Evolutionary conservation across 257 asterid species (phyloP), one percentile per base, ranked within the genome.

Genomic region (Fraxinus cuspidata): DNA sequence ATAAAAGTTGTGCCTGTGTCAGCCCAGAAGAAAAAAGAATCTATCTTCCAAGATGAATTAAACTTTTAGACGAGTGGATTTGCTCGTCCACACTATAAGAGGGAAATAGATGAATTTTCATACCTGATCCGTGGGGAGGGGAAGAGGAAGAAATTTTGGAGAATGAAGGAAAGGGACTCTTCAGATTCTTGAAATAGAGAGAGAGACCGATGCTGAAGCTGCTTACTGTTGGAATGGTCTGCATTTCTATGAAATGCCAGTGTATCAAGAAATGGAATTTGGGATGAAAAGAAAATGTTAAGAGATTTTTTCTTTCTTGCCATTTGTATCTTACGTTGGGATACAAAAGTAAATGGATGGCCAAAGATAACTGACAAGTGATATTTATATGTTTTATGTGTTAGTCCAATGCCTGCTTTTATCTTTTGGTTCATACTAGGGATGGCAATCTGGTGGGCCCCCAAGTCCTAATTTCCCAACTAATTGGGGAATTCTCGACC

Each of bases 41-140:
- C 51, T 13, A 44, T 15, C 51, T 15, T 44, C 18, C 12, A 38
- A 12, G 19, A 9, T 3, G 51, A 44, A 16, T 44, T 12, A 3
- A 44, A 12, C 18, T 44, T 44, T 44, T 44, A 44, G 19, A 44
- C 18, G 1, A 44, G 51, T 15, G 15, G 56, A 47, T 13, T 47
- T 47, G 7, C 56, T 8, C n/a, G n/a, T 47, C 56, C 56, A 15
- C 56, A 15, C 13, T 23, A 58, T 2, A 21, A 58, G 69, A 60
- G 29, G 27, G 69, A 63, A 2, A 27, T 18, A 63, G 69, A 10
- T 2, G 69, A 63, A 25, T 27, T 63, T 63, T 5, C 69, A 70
- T 81, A 88, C 92, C 92, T 80, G 89, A 77, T 76, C 23, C 65
- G 29, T 75, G 79, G 64, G 79, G 58, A 3, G 80, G 80, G 73